Evolutionary conservation across 1,284 basidiomycete genomes (phyloP).

Genomic region (Stereum hirsutum): DNA sequence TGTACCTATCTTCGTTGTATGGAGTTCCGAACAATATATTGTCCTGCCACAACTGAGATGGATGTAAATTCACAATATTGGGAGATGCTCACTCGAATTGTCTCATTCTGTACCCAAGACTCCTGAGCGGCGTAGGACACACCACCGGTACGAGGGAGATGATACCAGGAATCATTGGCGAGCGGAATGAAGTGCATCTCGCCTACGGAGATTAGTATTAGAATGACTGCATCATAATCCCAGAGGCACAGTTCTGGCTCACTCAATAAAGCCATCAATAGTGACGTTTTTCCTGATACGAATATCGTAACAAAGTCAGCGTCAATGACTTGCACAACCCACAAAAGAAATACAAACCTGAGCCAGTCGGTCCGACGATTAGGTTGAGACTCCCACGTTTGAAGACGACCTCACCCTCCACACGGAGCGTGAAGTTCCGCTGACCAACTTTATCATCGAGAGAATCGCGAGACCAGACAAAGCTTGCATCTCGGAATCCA

Average conservation of each 20-base stretch:
- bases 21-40: constrained; percentile 36
- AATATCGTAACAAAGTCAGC: no score
- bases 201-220: no score
- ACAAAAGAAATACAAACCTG: no score
- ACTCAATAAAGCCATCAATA: constrained; percentile 49
- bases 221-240: constrained; percentile 10
- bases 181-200: constrained; percentile 53
- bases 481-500: constrained; percentile 31
- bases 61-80: no score
- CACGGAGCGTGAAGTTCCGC: constrained; percentile 35
- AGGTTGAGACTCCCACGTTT: constrained; percentile 50
- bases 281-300: constrained; percentile 41
- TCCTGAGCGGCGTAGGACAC: constrained; percentile 73
- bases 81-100: constrained; percentile 30
- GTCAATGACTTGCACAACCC: no score
- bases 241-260: constrained; percentile 1
- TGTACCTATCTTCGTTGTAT: constrained; percentile 32
- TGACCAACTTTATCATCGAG: constrained; percentile 13
- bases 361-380: constrained; percentile 54
- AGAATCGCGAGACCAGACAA: constrained; percentile 31
- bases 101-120: constrained; percentile 62
- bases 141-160: constrained; percentile 56
- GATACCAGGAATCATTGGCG: constrained; percentile 49
- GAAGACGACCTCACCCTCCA: constrained; percentile 50
- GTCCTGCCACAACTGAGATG: constrained; percentile 16